Evolutionary conservation across 257 asterid genomes (phyloP).

Genomic region (Jacaranda mimosifolia): DNA sequence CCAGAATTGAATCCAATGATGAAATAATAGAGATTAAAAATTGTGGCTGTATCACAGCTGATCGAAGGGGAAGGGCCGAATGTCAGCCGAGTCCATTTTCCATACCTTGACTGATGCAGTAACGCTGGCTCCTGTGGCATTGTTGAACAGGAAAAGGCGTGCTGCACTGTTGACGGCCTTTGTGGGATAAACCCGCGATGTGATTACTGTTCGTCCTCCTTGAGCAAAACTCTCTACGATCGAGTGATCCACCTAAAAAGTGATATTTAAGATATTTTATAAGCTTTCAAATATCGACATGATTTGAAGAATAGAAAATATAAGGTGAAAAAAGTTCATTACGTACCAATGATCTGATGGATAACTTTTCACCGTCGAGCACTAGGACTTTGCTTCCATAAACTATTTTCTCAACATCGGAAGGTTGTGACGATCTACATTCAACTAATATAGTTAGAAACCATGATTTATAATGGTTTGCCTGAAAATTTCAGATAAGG

Average conservation of each 20-base stretch:
- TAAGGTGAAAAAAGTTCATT: not conserved
- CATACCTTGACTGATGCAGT: conserved; percentile 74
- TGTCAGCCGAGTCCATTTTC: conserved; percentile 74
- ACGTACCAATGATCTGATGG: conserved; percentile 74
- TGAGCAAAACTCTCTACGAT: conserved; percentile 91
- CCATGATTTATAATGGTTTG: not conserved
- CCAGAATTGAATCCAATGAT: conserved; percentile 1
- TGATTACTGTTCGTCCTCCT: conserved; percentile 78
- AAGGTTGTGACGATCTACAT: conserved; percentile 75
- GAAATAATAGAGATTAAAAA: conserved; percentile 6
- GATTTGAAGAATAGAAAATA: not conserved
- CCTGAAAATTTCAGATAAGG: not conserved
- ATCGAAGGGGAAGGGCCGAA: conserved; percentile 52
- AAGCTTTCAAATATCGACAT: too few relatives aligned
- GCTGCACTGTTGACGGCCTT: conserved; percentile 66
- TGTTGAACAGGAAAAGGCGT: conserved; percentile 76
- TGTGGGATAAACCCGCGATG: conserved; percentile 86
- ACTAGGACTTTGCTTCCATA: conserved; percentile 81
- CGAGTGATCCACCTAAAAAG: conserved; percentile 81
- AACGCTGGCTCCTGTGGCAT: conserved; percentile 67
- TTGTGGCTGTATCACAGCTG: conserved; percentile 18
- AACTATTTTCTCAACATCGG: conserved; percentile 66
- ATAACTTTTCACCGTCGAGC: conserved; percentile 68
- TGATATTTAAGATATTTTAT: not conserved
- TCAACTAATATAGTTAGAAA: not conserved